Conservation (phyloP, 495 filamentous ascomycete genomes). For the Daldinia childiae region DNA sequence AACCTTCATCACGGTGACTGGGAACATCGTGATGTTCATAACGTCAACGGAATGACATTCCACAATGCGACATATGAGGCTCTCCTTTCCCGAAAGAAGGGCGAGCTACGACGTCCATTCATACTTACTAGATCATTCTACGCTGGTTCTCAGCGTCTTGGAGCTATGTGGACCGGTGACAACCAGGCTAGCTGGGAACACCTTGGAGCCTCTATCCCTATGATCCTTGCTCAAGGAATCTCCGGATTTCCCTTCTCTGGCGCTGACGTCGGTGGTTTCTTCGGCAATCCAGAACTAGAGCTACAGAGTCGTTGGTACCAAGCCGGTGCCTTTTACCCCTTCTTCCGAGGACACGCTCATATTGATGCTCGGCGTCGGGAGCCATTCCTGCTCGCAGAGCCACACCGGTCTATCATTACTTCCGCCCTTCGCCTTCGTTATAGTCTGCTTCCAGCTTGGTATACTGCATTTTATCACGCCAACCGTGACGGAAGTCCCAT, state of each 20-base stretch:
- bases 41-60: slow-evolving; percentile 92
- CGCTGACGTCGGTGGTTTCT: slow-evolving; percentile 97
- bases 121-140: slow-evolving; percentile 93
- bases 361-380: slow-evolving; percentile 94
- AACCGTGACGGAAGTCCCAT: slow-evolving; percentile 84
- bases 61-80: slow-evolving; percentile 92
- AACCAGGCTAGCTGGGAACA: slow-evolving; percentile 96
- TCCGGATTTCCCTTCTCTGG: slow-evolving; percentile 93
- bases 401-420: slow-evolving; percentile 85
- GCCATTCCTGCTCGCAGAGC: slow-evolving; percentile 87
- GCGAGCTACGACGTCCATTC: slow-evolving; percentile 81
- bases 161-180: slow-evolving; percentile 98
- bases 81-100: slow-evolving; percentile 79
- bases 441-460: slow-evolving; percentile 91
- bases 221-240: slow-evolving; percentile 92
- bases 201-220: slow-evolving; percentile 83
- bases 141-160: slow-evolving; percentile 84
- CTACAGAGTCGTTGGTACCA: slow-evolving; percentile 96
- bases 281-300: slow-evolving; percentile 92
- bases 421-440: slow-evolving; percentile 90
- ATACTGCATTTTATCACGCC: slow-evolving; percentile 94
- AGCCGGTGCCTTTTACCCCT: slow-evolving; percentile 95
- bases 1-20: slow-evolving; percentile 90
- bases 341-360: slow-evolving; percentile 98
- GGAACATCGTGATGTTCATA: slow-evolving; percentile 98